Percentiles rank a stretch among this genome's conserved stretches.
These are phyloP conservation scores for Citrus maxima DNA, from an alignment of 345 rosid genomes.

Conservation along the genomic window DNA sequence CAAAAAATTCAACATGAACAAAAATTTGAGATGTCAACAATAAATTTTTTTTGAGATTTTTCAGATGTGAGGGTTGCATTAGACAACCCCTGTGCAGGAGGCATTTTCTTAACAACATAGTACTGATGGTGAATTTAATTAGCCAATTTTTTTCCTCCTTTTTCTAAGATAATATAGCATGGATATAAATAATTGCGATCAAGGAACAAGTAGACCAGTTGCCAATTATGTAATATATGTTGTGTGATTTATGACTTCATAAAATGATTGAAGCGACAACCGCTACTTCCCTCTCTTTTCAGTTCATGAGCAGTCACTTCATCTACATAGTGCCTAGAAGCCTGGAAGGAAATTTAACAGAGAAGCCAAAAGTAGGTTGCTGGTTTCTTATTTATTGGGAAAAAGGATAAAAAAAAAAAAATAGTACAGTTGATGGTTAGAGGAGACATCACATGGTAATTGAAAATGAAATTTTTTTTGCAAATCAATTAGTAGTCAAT, in stretches of 20 bases:
- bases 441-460: not conserved
- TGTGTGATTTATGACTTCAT: not conserved
- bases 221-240: not conserved
- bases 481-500: not conserved
- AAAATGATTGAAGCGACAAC: constrained; percentile 13
- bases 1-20: too few relatives aligned
- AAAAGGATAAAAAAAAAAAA: not conserved
- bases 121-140: not conserved
- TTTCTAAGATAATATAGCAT: not conserved
- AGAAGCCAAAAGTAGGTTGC: not conserved
- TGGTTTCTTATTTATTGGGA: not conserved
- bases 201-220: not conserved
- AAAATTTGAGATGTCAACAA: too few relatives aligned
- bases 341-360: not conserved
- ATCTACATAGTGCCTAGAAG: not conserved
- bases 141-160: not conserved
- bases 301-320: not conserved
- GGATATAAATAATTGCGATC: not conserved
- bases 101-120: too few relatives aligned
- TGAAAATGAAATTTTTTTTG: not conserved
- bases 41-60: too few relatives aligned
- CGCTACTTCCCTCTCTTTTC: constrained; percentile 2
- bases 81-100: too few relatives aligned
- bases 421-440: not conserved
- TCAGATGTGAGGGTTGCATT: too few relatives aligned